Conservation (phyloP, 352 stramenopile genomes). For the Globisporangium alternatum region DNA sequence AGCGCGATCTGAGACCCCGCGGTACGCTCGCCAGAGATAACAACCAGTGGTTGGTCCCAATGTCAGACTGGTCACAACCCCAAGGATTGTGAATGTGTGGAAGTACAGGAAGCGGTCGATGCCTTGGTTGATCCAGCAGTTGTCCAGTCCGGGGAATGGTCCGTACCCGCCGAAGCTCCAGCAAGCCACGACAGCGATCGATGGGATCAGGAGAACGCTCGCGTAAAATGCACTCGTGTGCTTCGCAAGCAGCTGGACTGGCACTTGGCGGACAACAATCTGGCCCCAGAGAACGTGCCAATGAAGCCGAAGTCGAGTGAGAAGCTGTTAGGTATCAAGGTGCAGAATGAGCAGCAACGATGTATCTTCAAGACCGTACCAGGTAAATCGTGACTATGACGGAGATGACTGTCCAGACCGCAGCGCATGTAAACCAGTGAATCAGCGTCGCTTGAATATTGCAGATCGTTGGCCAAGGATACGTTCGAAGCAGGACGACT, state of each 20-base stretch:
- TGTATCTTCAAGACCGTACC: constrained; percentile 6
- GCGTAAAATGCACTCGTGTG: constrained; percentile 22
- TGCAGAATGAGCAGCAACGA: not conserved
- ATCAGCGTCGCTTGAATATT: constrained; percentile 27
- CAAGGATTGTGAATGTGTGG: constrained; percentile 29
- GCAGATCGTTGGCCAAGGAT: constrained; percentile 25
- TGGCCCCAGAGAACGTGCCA: not conserved
- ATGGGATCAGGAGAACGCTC: constrained; percentile 21
- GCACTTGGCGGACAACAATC: constrained; percentile 29
- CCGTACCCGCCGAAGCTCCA: constrained; percentile 27
- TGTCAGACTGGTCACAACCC: constrained; percentile 20
- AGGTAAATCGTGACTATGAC: constrained; percentile 22
- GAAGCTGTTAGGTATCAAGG: not conserved
- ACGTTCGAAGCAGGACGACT: constrained; percentile 21
- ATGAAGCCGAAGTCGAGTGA: not conserved
- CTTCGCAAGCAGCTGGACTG: constrained; percentile 18
- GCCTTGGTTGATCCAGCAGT: constrained; percentile 34
- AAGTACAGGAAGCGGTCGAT: constrained; percentile 30
- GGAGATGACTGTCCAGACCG: constrained; percentile 30
- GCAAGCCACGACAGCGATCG: constrained; percentile 21
- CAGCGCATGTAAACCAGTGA: constrained; percentile 31
- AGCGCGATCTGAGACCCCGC: constrained; percentile 7
- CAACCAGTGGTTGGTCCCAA: constrained; percentile 17
- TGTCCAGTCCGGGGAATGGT: constrained; percentile 30
- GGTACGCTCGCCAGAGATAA: constrained; percentile 27